Evolutionary conservation across 2,329 filamentous ascomycete species (phyloP).

Genomic region (Metarhizium rileyi): DNA sequence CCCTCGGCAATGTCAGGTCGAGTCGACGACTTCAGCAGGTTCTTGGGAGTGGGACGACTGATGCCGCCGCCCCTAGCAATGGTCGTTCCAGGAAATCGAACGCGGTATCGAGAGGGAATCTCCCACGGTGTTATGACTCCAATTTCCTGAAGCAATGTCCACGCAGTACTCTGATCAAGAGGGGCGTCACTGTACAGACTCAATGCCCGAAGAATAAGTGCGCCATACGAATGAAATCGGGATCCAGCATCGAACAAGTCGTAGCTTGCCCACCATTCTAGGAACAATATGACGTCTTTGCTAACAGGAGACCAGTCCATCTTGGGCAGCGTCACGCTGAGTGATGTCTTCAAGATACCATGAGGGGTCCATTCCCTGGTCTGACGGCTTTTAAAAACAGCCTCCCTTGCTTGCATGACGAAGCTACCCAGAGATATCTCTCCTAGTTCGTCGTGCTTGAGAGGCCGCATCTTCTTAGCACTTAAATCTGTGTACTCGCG

Average conservation of each 20-base stretch:
- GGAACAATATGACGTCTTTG: conserved; percentile 51
- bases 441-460: conserved; percentile 10
- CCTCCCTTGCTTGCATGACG: conserved; percentile 34
- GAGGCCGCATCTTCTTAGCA: conserved; percentile 10
- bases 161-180: conserved; percentile 35
- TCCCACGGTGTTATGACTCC: conserved; percentile 64
- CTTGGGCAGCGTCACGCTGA: conserved; percentile 13
- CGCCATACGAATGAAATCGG: conserved; percentile 50
- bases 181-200: conserved; percentile 44
- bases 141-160: conserved; percentile 66
- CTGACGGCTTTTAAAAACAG: conserved; percentile 43
- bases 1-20: conserved; percentile 35
- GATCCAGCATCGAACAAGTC: conserved; percentile 42
- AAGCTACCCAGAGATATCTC: conserved; percentile 31
- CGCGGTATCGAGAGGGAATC: conserved; percentile 51
- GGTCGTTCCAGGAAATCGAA: conserved; percentile 40
- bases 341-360: conserved; percentile 31
- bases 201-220: conserved; percentile 52
- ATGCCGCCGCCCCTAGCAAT: conserved; percentile 35
- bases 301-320: conserved; percentile 20
- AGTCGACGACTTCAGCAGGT: conserved; percentile 24
- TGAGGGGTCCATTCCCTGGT: conserved; percentile 38
- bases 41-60: conserved; percentile 21
- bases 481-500: conserved; percentile 20
- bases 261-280: conserved; percentile 58